Evolutionary conservation across 1,139 yeast genomes (phyloP).

Genomic region (Saccharomyces hybrid): DNA sequence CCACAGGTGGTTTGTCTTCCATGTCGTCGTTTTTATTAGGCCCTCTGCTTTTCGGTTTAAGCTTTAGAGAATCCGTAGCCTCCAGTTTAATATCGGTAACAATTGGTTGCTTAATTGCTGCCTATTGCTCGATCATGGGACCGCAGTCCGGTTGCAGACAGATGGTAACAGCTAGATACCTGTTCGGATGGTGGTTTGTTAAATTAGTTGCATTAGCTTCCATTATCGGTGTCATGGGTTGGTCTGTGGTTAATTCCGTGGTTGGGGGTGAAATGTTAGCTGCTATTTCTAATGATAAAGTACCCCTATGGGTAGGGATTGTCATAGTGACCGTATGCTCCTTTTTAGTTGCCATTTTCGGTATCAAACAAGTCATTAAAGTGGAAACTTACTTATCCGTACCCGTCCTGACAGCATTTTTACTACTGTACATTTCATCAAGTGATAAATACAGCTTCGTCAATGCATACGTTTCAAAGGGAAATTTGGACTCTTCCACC

Average conservation of each 20-base stretch:
- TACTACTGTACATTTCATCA: constrained; percentile 61
- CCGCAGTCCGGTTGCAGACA: constrained; percentile 83
- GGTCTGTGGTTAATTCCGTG: constrained; percentile 79
- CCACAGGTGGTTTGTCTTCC: constrained; percentile 76
- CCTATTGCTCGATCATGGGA: constrained; percentile 77
- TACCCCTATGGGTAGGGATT: constrained; percentile 69
- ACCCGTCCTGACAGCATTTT: constrained; percentile 62
- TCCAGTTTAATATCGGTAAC: constrained; percentile 56
- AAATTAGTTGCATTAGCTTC: constrained; percentile 62
- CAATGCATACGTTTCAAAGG: constrained; percentile 27
- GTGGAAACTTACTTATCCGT: constrained; percentile 63
- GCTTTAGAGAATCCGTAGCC: constrained; percentile 52
- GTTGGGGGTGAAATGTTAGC: constrained; percentile 78
- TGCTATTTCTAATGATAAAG: constrained; percentile 51
- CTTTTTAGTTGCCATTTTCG: constrained; percentile 62
- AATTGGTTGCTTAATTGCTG: constrained; percentile 68
- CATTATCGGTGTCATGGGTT: constrained; percentile 71
- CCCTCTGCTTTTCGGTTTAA: constrained; percentile 59
- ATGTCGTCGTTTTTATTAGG: constrained; percentile 77
- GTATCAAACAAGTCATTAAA: constrained; percentile 59
- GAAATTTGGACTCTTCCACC: constrained; percentile 35
- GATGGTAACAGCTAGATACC: constrained; percentile 71
- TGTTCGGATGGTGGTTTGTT: constrained; percentile 80
- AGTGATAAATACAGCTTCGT: constrained; percentile 41
- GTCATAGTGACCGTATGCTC: constrained; percentile 58